Evolutionary conservation across 2,329 filamentous ascomycete species (phyloP).

Genomic region (Diaporthe capsici): DNA sequence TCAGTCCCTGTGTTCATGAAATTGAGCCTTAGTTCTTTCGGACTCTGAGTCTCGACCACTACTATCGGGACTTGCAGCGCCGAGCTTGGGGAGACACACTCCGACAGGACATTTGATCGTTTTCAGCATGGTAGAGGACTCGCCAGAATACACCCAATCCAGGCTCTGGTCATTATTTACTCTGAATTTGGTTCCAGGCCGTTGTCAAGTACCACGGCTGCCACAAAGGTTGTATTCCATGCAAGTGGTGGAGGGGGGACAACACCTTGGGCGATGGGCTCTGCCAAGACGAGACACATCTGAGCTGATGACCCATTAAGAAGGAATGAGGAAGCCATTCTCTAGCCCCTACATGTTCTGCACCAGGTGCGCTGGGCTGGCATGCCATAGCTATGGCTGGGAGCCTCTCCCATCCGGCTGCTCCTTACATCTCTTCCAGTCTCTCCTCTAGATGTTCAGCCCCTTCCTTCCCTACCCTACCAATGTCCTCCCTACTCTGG

Average conservation of each 20-base stretch:
- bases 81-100: background rate
- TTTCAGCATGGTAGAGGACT: too few relatives aligned
- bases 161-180: fast-evolving
- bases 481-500: background rate
- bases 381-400: too few relatives aligned
- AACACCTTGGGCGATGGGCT: background rate
- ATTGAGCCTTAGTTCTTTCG: background rate
- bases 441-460: background rate
- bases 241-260: background rate
- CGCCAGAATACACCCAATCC: too few relatives aligned
- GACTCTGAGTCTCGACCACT: background rate
- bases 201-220: too few relatives aligned
- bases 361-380: background rate
- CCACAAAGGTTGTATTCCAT: background rate
- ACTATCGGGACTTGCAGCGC: background rate
- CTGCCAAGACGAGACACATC: background rate
- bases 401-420: background rate
- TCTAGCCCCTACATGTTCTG: too few relatives aligned
- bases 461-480: background rate
- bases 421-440: background rate
- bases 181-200: background rate
- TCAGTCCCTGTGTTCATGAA: background rate
- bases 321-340: background rate
- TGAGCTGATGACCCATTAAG: background rate
- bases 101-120: background rate